Conservation (phyloP, 1,284 basidiomycete genomes). For the Cutaneotrichosporon dermatis region DNA sequence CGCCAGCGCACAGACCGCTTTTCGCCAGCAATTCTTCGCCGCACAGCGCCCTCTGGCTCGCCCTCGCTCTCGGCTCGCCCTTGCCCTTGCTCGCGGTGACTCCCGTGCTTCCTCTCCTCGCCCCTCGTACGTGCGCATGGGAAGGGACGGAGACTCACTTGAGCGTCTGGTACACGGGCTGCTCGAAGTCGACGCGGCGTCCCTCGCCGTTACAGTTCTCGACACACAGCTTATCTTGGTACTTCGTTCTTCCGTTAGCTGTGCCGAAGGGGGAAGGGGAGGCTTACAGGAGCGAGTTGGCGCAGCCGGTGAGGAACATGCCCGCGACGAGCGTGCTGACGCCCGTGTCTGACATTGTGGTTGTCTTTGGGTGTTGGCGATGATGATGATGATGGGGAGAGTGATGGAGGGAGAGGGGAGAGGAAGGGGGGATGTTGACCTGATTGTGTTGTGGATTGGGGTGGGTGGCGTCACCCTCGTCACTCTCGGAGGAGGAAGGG, state of each 20-base stretch:
- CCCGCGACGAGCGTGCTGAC: constrained; percentile 46
- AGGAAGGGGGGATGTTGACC: not conserved
- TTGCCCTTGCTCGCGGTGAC: no score
- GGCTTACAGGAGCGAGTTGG: constrained; percentile 45
- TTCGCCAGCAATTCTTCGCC: no score
- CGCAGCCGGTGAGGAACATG: constrained; percentile 54
- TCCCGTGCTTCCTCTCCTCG: no score
- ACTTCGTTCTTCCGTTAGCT: constrained; percentile 33
- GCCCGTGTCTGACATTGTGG: constrained; percentile 9
- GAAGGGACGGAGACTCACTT: constrained; percentile 70
- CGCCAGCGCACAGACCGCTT: no score
- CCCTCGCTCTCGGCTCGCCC: no score
- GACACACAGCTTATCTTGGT: constrained; percentile 83
- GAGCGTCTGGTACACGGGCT: constrained; percentile 82
- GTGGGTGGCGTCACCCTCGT: no score
- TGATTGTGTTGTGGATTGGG: not conserved
- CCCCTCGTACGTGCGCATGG: no score
- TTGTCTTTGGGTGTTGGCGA: not conserved
- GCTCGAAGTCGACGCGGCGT: constrained; percentile 69
- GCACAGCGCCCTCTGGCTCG: no score
- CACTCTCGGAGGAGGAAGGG: no score
- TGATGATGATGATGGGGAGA: not conserved
- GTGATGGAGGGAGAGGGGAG: not conserved
- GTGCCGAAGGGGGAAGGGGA: not conserved
- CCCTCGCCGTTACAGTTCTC: constrained; percentile 67